phyloP scores from a whole-genome alignment of 176 grass and related monocot genomes.

The Metroxylon sagu region DNA sequence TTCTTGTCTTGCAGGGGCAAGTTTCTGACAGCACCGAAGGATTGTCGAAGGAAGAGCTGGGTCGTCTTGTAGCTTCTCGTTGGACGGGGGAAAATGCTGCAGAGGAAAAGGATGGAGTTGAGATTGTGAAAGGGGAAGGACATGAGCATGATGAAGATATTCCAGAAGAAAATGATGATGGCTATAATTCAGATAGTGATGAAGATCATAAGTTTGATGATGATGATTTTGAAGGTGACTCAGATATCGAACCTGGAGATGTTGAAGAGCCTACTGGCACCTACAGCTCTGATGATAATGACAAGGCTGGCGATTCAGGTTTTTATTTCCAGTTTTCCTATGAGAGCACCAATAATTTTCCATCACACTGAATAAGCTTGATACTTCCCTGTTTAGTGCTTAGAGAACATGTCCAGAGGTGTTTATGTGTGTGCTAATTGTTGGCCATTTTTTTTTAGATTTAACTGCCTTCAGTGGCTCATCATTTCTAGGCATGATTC shows the following conservation, averaged over 20 bases:
- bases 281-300: constrained; percentile 54
- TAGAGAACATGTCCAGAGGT: neutral
- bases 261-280: constrained; percentile 33
- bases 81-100: constrained; percentile 62
- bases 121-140: constrained; percentile 29
- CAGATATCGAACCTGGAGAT: constrained; percentile 59
- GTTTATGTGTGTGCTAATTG: neutral
- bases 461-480: constrained; percentile 32
- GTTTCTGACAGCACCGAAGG: constrained; percentile 38
- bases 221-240: constrained; percentile 36
- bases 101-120: constrained; percentile 29
- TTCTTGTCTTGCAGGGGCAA: constrained; percentile 41
- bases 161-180: constrained; percentile 46
- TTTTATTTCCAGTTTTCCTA: constrained; percentile 9
- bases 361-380: too few relatives aligned
- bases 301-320: constrained; percentile 65
- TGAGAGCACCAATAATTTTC: too few relatives aligned
- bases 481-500: constrained; percentile 90
- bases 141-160: constrained; percentile 31
- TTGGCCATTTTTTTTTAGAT: constrained; percentile 31
- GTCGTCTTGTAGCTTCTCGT: constrained; percentile 83
- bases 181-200: constrained; percentile 41
- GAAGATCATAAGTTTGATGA: constrained; percentile 31
- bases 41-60: constrained; percentile 86
- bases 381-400: too few relatives aligned